Conservation (phyloP, 805 yeast genomes). For the Candida orba region DNA sequence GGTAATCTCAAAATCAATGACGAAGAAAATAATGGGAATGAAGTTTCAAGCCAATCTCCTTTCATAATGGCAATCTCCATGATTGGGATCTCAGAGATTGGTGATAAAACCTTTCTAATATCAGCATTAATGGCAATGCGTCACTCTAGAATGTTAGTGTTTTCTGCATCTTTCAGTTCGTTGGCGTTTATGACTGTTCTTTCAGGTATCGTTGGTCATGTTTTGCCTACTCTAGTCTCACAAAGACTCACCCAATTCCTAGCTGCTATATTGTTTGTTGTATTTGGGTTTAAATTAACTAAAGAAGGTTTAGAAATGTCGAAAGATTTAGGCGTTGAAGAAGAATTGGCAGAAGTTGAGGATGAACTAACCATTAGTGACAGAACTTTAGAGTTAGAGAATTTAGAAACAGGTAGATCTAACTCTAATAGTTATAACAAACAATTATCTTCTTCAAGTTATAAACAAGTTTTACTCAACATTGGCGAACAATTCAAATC, state of each 20-base stretch:
- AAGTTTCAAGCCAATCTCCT: slow-evolving; percentile 24
- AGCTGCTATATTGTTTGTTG: slow-evolving; percentile 74
- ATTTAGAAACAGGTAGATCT: slow-evolving; percentile 42
- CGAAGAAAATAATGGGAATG: neutral
- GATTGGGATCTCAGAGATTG: slow-evolving; percentile 94
- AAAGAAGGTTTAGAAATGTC: slow-evolving; percentile 81
- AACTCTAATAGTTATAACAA: neutral
- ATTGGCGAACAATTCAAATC: slow-evolving; percentile 4
- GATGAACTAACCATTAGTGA: slow-evolving; percentile 74
- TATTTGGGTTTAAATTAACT: slow-evolving; percentile 73
- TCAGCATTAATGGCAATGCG: slow-evolving; percentile 99
- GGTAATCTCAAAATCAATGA: neutral
- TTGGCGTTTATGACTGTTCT: slow-evolving; percentile 85
- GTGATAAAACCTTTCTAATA: slow-evolving; percentile 93
- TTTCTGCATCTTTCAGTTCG: slow-evolving; percentile 79
- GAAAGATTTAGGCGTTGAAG: slow-evolving; percentile 80
- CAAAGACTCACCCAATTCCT: slow-evolving; percentile 70
- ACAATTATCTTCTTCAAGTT: slow-evolving; percentile 8
- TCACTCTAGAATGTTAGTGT: slow-evolving; percentile 76
- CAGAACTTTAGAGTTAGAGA: slow-evolving; percentile 41
- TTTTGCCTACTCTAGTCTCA: slow-evolving; percentile 78
- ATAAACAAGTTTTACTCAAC: neutral
- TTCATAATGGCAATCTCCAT: slow-evolving; percentile 78
- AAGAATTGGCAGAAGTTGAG: slow-evolving; percentile 94
- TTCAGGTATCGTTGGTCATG: slow-evolving; percentile 87